phyloP scores from a whole-genome alignment of 176 grass and related monocot genomes.

The Hsuehochloa calcarea region DNA sequence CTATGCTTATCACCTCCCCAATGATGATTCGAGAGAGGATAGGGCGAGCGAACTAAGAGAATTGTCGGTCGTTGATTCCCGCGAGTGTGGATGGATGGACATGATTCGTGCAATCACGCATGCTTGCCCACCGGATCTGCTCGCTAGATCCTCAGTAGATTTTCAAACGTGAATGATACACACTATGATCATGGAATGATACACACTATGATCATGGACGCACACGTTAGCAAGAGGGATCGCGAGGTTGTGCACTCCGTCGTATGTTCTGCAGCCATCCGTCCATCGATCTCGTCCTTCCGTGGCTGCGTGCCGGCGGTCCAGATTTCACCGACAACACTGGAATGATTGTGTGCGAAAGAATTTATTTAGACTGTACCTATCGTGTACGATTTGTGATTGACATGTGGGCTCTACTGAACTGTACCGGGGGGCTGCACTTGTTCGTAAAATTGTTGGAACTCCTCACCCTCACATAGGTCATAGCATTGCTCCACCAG shows the following conservation, averaged over 20 bases:
- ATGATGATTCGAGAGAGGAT: background rate
- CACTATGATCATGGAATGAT: background rate
- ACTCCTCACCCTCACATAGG: background rate
- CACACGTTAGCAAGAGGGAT: background rate
- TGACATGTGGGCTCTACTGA: background rate
- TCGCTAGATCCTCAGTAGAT: background rate
- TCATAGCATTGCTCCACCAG: background rate
- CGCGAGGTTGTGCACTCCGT: background rate
- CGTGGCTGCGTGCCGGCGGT: background rate
- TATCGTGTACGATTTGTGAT: background rate
- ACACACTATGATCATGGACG: background rate
- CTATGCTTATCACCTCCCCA: constrained; percentile 6
- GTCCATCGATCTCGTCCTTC: background rate
- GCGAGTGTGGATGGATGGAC: constrained; percentile 12
- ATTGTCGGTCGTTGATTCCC: constrained; percentile 8
- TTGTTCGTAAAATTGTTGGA: background rate
- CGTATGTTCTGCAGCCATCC: background rate
- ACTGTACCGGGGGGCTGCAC: too few species aligned
- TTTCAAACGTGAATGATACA: background rate
- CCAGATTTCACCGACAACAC: background rate
- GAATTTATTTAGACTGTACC: background rate
- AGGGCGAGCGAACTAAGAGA: background rate
- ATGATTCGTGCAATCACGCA: constrained; percentile 28
- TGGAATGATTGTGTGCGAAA: background rate
- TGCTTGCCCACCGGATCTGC: background rate